These are phyloP conservation scores for Cladosporium sp. DNA, from an alignment of 2,329 filamentous ascomycete species.

Conservation along the genomic window DNA sequence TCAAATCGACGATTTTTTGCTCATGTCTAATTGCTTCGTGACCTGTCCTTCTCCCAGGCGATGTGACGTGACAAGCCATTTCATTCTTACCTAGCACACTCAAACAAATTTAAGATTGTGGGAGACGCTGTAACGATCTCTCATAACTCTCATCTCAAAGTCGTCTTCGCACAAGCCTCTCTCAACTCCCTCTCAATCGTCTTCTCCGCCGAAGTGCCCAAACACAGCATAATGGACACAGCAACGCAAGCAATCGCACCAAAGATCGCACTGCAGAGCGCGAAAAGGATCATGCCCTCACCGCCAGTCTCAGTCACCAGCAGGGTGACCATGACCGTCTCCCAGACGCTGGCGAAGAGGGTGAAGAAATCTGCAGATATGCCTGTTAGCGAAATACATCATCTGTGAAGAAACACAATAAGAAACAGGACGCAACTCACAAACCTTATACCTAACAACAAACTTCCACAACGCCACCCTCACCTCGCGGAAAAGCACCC, in stretches of 20 bases:
- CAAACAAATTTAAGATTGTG: neutral
- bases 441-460: no score
- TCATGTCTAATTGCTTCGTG: neutral
- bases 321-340: neutral
- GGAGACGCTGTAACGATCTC: no score
- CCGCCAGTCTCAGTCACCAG: neutral
- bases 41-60: neutral
- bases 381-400: no score
- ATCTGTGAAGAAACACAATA: no score
- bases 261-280: neutral
- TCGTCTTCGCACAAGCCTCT: neutral
- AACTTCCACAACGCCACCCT: constrained; percentile 1
- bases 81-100: neutral
- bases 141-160: no score
- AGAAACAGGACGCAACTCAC: neutral
- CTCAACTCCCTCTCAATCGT: constrained; percentile 5
- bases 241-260: neutral
- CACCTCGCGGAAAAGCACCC: constrained; percentile 19
- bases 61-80: neutral
- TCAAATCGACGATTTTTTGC: neutral
- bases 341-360: neutral
- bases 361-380: neutral
- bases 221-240: neutral
- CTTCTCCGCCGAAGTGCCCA: neutral
- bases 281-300: neutral